Evolutionary conservation across 768 basidiomycete species (phyloP), one percentile per base, ranked within the genome.

Genomic region (Lentinus brumalis): DNA sequence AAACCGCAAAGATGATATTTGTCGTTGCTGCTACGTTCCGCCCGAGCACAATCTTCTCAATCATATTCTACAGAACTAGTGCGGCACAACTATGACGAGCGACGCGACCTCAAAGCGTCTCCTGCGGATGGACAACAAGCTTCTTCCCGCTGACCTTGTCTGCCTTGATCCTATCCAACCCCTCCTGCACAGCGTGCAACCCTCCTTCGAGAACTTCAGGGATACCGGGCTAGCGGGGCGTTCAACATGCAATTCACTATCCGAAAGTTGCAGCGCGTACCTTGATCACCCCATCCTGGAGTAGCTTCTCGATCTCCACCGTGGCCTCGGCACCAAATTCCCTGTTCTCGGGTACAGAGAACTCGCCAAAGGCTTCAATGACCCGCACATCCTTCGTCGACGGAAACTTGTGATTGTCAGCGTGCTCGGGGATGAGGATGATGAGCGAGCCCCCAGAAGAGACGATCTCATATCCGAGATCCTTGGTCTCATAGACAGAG

Each of bases 81-180:
- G 21, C 21, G 21, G 21, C 21, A 26, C 21, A 26, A 26, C 1
- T 26, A 26, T 26, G 21, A 1, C 21, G 21, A 26, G 21, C 1
- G 21, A 26, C 2, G 21, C 21, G 21, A 26, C 7, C 35, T 35
- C 35, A 35, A 35, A 35, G 35, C 35, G 60, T 68, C 32, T 67
- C 77, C 44, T 68, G 65, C 15, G 66, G 69, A 32, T 51, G 59
- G 5, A 57, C 70, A 30, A 74, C 62, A 8, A 74, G 67, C 63
- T 74, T 74, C 39, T 58, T 53, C 5, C 68, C 72, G 49, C 69
- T 71, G 29, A 72, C 66, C 42, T 66, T 61, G 18, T 64, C 60
- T 5, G 51, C 53, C 53, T 64, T 42, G 51, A 72, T 42, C 59
- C 49, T 60, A 35, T 63, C 61, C 18, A 74, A 45, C 5, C 69